These are phyloP conservation scores for Botrytis deweyae DNA, from an alignment of 2,329 filamentous ascomycete genomes.

Conservation along the genomic window DNA sequence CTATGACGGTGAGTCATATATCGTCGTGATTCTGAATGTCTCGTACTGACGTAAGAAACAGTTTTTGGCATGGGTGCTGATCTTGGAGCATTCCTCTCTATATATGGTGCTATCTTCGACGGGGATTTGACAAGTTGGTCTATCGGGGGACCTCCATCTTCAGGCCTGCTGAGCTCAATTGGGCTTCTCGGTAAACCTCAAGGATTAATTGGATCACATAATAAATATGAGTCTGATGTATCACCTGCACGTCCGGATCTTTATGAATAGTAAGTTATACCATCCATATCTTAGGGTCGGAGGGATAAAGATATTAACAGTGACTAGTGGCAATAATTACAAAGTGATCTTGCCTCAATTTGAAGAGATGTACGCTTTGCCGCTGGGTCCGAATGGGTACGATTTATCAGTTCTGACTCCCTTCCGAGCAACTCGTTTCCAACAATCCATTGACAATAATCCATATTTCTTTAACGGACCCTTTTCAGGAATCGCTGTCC, in stretches of 20 bases:
- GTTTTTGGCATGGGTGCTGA: constrained; percentile 49
- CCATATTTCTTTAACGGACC: constrained; percentile 55
- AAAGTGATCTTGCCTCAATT: constrained; percentile 54
- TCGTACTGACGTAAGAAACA: constrained; percentile 23
- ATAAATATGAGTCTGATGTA: constrained; percentile 54
- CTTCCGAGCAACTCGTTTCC: constrained; percentile 47
- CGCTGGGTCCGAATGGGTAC: constrained; percentile 42
- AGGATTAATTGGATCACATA: constrained; percentile 53
- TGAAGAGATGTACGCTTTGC: constrained; percentile 47
- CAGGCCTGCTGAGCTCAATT: constrained; percentile 33
- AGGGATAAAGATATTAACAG: neutral
- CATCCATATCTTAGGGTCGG: neutral
- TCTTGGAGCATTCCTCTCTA: constrained; percentile 42
- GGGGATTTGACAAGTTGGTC: constrained; percentile 53
- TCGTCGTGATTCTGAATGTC: neutral
- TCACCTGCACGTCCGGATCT: constrained; percentile 54
- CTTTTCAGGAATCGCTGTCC: constrained; percentile 46
- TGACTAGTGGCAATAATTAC: constrained; percentile 47
- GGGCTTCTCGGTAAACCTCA: constrained; percentile 43
- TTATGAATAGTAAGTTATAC: constrained; percentile 41
- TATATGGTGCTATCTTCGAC: constrained; percentile 47
- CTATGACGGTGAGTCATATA: constrained; percentile 32
- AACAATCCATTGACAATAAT: constrained; percentile 40
- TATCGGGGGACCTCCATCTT: constrained; percentile 47
- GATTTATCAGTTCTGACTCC: constrained; percentile 46